Conservation (phyloP, 108 stramenopile genomes). For the Aurantiochytrium sp. region DNA sequence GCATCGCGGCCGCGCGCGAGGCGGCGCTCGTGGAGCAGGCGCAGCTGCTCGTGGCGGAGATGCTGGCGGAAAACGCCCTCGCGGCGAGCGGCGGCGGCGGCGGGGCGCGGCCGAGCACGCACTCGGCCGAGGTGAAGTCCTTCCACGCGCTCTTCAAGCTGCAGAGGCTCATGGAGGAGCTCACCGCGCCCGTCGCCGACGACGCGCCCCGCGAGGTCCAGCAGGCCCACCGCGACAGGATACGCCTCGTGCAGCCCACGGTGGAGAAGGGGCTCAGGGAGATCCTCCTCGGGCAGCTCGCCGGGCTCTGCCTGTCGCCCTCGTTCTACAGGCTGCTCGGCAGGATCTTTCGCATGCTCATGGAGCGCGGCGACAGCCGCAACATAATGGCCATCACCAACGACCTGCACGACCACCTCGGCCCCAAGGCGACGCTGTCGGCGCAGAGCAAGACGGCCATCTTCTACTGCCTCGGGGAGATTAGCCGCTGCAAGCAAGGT, state of each 20-base stretch:
- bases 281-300: neutral
- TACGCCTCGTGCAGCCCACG: conserved; percentile 1
- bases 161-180: neutral
- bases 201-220: neutral
- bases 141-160: neutral
- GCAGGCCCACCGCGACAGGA: neutral
- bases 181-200: neutral
- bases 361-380: neutral
- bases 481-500: neutral
- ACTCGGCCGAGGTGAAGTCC: neutral
- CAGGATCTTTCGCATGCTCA: neutral
- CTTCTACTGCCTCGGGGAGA: neutral
- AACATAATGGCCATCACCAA: conserved; percentile 16
- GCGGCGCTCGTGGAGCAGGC: neutral
- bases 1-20: neutral
- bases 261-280: conserved; percentile 13
- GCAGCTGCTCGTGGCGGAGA: conserved; percentile 1
- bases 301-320: neutral
- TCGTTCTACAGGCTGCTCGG: neutral
- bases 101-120: neutral
- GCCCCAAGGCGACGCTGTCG: neutral
- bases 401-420: neutral
- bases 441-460: conserved; percentile 6
- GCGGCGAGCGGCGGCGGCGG: neutral
- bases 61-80: neutral